Evolutionary conservation across 73 alveolate species (phyloP).

Genomic region (Halteria grandinella): DNA sequence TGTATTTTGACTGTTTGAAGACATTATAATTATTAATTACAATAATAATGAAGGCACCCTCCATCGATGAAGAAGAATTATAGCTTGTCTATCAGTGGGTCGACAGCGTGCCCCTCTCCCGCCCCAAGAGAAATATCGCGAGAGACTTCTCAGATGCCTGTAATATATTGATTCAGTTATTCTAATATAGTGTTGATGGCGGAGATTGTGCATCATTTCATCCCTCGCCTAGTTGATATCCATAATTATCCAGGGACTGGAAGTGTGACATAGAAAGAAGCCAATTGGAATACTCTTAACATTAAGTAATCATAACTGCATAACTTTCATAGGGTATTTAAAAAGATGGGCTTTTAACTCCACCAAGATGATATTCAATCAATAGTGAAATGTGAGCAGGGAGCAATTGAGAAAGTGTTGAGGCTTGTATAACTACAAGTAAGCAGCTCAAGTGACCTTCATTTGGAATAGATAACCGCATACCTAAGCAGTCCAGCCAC

Average conservation of each 20-base stretch:
- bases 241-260: conserved; percentile 83
- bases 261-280: conserved; percentile 63
- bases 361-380: conserved; percentile 52
- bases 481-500: too few relatives aligned
- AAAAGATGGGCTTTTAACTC: conserved; percentile 66
- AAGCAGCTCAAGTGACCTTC: too few relatives aligned
- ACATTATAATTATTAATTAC: too few relatives aligned
- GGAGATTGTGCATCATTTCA: conserved; percentile 81
- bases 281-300: conserved; percentile 76
- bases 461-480: too few relatives aligned
- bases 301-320: conserved; percentile 4
- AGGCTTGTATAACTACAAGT: conserved; percentile 55
- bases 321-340: conserved; percentile 56
- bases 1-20: too few relatives aligned
- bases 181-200: conserved; percentile 66
- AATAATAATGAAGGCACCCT: conserved; percentile 25
- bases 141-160: conserved; percentile 96
- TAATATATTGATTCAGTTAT: not conserved
- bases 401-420: conserved; percentile 74
- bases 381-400: conserved; percentile 66
- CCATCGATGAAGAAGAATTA: conserved; percentile 84
- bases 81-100: conserved; percentile 95
- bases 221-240: conserved; percentile 85
- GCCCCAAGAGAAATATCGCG: conserved; percentile 92
- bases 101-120: conserved; percentile 85